Evolutionary conservation across 2,329 filamentous ascomycete genomes (phyloP), one percentile per base, ranked within the genome.

Genomic region (Aureobasidium sp.): DNA sequence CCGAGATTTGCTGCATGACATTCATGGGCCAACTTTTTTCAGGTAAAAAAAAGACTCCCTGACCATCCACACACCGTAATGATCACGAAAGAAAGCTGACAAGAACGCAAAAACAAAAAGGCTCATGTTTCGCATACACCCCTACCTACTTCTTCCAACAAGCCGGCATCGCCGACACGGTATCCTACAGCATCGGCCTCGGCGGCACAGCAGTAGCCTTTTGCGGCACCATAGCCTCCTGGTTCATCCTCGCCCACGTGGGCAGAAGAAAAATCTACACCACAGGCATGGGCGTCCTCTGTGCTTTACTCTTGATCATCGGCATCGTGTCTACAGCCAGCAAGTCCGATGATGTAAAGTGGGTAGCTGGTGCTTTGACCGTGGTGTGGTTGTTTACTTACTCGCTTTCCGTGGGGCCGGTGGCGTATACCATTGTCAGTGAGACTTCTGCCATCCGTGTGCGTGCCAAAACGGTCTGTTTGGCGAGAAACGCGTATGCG

Each of bases 1-100:
- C 78, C 0, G 72, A 74, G 25, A 78, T 80, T 42, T 75, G 76
- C 0, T 67, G 76, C 36, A 73, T 74, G 7, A 76, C 77, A 20
- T 80, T 77, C 63, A 69, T 72, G 36, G 76, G 75, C 44, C 76
- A 79, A 61, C 73, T 77, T 58, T 65, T 78, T 3, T 74, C 72
- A 8, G 77, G 31, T 34, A 34, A 25, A 25, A 3, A 25, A 34
- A 25, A 25, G 22, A 25, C 22, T 25, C n/a, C n/a, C n/a, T n/a
- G n/a, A n/a, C n/a, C n/a, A n/a, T n/a, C n/a, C n/a, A n/a, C n/a
- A n/a, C n/a, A n/a, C n/a, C n/a, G n/a, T n/a, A n/a, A n/a, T n/a
- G 9, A 31, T 9, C 31, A 31, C 31, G 8, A 9, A 8, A 9
- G 8, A 31, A 31, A 7, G 9, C 31, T 31, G 31, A 31, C 31